Conservation (phyloP, 73 alveolate genomes). For the Effrenium voratum region DNA sequence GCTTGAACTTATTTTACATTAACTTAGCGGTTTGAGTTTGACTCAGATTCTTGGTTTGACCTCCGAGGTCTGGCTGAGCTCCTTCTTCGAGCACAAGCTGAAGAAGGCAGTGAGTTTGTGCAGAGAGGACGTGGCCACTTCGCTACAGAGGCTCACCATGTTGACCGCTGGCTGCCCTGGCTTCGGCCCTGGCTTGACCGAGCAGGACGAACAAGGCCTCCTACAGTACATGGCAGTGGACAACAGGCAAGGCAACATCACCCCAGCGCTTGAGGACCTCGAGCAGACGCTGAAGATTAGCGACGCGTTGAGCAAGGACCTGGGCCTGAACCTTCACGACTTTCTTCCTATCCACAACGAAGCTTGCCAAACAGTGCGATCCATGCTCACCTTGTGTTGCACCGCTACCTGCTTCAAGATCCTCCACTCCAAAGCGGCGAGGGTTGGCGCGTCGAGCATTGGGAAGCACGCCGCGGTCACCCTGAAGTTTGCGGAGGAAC, state of each 20-base stretch:
- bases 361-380: too few species aligned
- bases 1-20: too few species aligned
- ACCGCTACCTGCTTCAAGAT: slow-evolving; percentile 7
- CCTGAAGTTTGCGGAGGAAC: not conserved
- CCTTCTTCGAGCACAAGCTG: not conserved
- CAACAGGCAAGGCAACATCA: not conserved
- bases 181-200: not conserved
- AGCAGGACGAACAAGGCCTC: not conserved
- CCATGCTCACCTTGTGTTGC: not conserved
- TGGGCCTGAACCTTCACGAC: not conserved
- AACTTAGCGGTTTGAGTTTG: too few species aligned
- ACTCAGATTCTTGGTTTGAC: too few species aligned
- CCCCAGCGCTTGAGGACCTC: not conserved
- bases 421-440: not conserved
- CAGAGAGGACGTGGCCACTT: too few species aligned
- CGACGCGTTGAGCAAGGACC: not conserved
- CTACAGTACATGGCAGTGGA: not conserved
- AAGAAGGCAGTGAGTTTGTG: too few species aligned
- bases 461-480: not conserved
- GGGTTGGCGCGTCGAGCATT: not conserved
- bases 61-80: not conserved
- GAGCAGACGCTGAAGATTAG: not conserved
- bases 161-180: too few species aligned
- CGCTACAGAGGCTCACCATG: too few species aligned
- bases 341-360: not conserved